phyloP scores from a whole-genome alignment of 192 early-diverging fungal species.

The Obelidium mucronatum region DNA sequence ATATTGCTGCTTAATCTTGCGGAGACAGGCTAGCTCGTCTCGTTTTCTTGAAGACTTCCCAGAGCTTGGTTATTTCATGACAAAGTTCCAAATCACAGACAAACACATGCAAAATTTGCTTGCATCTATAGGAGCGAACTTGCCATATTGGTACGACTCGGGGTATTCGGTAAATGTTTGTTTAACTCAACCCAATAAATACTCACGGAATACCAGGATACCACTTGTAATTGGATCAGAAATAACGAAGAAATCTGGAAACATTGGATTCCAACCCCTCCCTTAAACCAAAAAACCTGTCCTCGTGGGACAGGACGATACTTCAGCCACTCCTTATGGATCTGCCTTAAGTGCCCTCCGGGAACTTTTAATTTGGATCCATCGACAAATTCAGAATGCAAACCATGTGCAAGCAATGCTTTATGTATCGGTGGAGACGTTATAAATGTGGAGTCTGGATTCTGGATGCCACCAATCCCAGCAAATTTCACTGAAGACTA shows the following conservation, averaged over 20 bases:
- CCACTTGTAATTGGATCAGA: slow-evolving; percentile 9
- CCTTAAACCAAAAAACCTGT: neutral
- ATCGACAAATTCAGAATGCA: neutral
- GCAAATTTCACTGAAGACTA: neutral
- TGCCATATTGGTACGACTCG: neutral
- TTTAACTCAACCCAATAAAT: too few relatives aligned
- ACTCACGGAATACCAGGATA: too few relatives aligned
- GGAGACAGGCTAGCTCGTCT: neutral
- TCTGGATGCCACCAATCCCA: slow-evolving; percentile 8
- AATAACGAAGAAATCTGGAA: slow-evolving; percentile 13
- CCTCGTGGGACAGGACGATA: slow-evolving; percentile 30
- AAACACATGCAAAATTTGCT: slow-evolving; percentile 6
- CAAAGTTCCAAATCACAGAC: slow-evolving; percentile 8
- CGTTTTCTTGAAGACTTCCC: slow-evolving; percentile 20
- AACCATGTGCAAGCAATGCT: neutral
- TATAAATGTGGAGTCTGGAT: neutral
- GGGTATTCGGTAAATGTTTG: neutral
- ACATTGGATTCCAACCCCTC: slow-evolving; percentile 24
- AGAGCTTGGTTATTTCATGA: slow-evolving; percentile 17
- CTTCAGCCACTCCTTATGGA: neutral
- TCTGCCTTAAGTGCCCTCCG: slow-evolving; percentile 22
- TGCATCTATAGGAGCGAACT: neutral
- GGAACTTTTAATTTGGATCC: slow-evolving; percentile 27
- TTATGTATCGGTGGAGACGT: slow-evolving; percentile 20
- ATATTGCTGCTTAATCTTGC: too few relatives aligned